phyloP scores from a whole-genome alignment of 2,329 filamentous ascomycete species.

The Sclerotinia glacialis region DNA sequence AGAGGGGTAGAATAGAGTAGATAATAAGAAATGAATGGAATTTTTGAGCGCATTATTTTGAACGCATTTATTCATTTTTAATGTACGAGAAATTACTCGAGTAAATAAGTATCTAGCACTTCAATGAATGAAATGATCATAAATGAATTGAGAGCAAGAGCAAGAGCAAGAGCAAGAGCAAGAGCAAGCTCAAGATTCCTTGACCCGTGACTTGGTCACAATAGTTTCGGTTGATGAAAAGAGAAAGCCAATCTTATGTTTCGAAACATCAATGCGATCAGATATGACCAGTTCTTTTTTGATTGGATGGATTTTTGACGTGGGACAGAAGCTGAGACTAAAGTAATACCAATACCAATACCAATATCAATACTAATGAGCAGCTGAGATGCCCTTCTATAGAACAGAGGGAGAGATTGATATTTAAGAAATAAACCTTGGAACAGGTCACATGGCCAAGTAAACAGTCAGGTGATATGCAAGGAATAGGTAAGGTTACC shows the following conservation, averaged over 20 bases:
- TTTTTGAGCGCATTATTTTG: too few relatives aligned
- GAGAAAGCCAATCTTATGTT: not conserved
- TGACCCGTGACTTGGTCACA: not conserved
- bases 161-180: not conserved
- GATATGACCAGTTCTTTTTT: not conserved
- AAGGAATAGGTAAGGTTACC: slow-evolving; percentile 2
- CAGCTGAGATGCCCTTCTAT: too few relatives aligned
- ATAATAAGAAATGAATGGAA: not conserved
- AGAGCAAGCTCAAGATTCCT: not conserved
- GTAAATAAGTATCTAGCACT: too few relatives aligned
- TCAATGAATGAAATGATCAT: too few relatives aligned
- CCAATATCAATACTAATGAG: too few relatives aligned
- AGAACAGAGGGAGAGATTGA: too few relatives aligned
- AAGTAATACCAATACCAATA: too few relatives aligned
- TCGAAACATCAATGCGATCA: not conserved
- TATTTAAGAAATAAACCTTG: too few relatives aligned
- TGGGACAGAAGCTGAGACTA: not conserved
- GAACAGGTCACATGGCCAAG: too few relatives aligned
- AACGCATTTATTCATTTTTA: too few relatives aligned
- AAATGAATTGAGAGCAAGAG: too few relatives aligned
- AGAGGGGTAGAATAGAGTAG: not conserved
- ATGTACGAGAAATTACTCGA: too few relatives aligned
- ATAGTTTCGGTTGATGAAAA: not conserved
- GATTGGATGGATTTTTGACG: not conserved
- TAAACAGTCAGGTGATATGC: not conserved